These are phyloP conservation scores for Zea mays DNA, from an alignment of 176 grass and related monocot genomes.

Conservation along the genomic window Zm-B73-REFERENCE-NAM-5.0 NC_050096.1:233451001-233451500, in stretches of 20 bases:
- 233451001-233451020: constrained; percentile 12
- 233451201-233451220: background rate
- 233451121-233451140: constrained; percentile 8
- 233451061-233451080: background rate
- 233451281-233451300: background rate
- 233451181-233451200: background rate
- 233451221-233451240: background rate
- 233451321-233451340: background rate
- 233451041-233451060: background rate
- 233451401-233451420: background rate
- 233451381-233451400: background rate
- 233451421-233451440: background rate
- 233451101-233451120: background rate
- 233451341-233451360: background rate
- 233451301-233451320: background rate
- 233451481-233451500: background rate
- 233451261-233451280: background rate
- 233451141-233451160: background rate
- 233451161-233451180: constrained; percentile 2
- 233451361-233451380: background rate
- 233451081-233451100: background rate
- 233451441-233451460: background rate
- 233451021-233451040: background rate
- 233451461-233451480: background rate
- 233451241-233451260: background rate